Evolutionary conservation across 78 protist species (phyloP).

Genomic region (Anaeramoeba ignava): DNA sequence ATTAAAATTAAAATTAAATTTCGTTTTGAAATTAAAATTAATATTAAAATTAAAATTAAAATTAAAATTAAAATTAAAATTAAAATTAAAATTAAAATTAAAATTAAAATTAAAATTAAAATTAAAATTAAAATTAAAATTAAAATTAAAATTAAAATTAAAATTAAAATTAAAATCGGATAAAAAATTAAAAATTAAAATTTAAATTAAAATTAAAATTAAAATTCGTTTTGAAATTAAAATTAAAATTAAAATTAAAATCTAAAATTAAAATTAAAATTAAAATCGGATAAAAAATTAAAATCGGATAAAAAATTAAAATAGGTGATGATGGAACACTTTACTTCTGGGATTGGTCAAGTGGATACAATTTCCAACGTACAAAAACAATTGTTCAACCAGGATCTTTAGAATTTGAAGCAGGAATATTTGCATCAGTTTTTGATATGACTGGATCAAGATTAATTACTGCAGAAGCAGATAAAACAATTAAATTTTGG

Average conservation of each 20-base stretch:
- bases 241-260: no score
- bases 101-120: neutral
- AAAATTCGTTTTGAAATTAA: no score
- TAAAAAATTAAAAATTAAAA: no score
- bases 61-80: neutral
- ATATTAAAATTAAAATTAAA: neutral
- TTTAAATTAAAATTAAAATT: no score
- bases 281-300: no score
- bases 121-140: neutral
- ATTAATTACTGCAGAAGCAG: constrained; percentile 85
- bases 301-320: neutral
- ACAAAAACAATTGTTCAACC: constrained; percentile 44
- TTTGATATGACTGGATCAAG: constrained; percentile 86
- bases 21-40: neutral
- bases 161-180: no score
- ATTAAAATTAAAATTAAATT: neutral
- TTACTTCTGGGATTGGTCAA: constrained; percentile 83
- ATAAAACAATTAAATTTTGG: constrained; percentile 86
- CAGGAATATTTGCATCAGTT: constrained; percentile 56
- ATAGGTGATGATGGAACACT: constrained; percentile 71
- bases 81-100: neutral
- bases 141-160: neutral
- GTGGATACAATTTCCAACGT: constrained; percentile 80
- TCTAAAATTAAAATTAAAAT: no score
- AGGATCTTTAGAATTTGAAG: constrained; percentile 49